Evolutionary conservation across 495 filamentous ascomycete species (phyloP), one percentile per base, ranked within the genome.

Genomic region (Tuber brumale): DNA sequence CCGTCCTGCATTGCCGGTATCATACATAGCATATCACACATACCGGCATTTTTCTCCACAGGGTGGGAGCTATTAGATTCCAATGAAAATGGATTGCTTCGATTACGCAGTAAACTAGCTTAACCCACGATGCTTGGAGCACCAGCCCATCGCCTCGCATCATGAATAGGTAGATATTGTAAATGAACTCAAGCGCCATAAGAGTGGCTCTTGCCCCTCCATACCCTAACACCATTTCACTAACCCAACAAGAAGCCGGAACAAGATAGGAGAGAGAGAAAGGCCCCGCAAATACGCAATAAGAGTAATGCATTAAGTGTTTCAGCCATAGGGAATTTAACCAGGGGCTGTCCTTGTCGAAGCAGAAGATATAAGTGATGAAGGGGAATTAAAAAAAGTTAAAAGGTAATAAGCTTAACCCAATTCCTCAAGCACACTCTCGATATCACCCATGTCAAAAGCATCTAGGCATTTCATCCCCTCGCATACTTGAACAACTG

Each of bases 391-490:
- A 46, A 21, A 31, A 71, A 44, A n/a, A 43, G 44, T 31, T 71
- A 16, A 71, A 71, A 46, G 7, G 9, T 61, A 23, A n/a, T 7
- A 18, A 74, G 23, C 4, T 80, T 70, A 83, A 69, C 81, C 81
- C n/a, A 83, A 46, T 35, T 83, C 78, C 71, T 83, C 81, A 48
- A 83, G 74, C 23, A 78, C 81, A 72, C 72, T 73, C 66, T 83
- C 81, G 70, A 83, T 81, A 70, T 82, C 81, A 42, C 79, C 74
- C 81, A 83, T 79, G 48, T 83, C 81, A 72, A 83, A 83, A 16
- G 81, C 81, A 76, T 83, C 76, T 37, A 83, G 79, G 72, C 82
- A 83, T 71, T 80, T 83, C 7, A 72, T 76, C 1, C 82, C 82
- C 44, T 83, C 81, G 70, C 82, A 83, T 35, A 83, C 79, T 66